phyloP scores from a whole-genome alignment of 2,329 filamentous ascomycete genomes.

The Penicillium sp. region DNA sequence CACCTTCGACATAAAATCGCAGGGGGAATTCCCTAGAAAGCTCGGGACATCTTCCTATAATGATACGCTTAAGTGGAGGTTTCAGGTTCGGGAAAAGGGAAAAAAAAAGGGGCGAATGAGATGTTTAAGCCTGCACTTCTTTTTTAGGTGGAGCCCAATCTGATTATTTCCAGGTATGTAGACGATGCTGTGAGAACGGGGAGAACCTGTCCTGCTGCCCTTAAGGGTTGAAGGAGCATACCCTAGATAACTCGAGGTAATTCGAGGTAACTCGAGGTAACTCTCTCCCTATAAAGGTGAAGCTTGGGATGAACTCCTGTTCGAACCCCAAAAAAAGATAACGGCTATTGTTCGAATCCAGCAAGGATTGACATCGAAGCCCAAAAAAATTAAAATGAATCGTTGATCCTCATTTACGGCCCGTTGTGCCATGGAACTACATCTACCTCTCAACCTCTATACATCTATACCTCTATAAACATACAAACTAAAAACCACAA shows the following conservation, averaged over 20 bases:
- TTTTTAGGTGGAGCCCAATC: not conserved
- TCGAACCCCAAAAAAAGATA: not conserved
- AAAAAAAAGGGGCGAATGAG: conserved; percentile 4
- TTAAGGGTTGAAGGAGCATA: not conserved
- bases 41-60: conserved; percentile 4
- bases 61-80: conserved; percentile 3
- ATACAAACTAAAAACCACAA: not conserved
- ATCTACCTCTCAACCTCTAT: too few species aligned
- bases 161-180: not conserved
- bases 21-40: not conserved
- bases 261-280: not conserved
- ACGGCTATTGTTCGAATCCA: not conserved
- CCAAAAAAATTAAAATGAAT: not conserved
- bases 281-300: not conserved
- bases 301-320: conserved; percentile 4
- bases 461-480: not conserved
- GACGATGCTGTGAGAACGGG: too few species aligned
- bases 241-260: not conserved
- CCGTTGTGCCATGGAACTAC: not conserved
- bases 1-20: not conserved
- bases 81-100: not conserved
- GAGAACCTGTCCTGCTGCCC: not conserved
- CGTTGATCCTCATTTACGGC: conserved; percentile 12
- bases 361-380: not conserved
- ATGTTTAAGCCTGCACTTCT: not conserved